Percentiles rank a stretch among this genome's conserved stretches.
phyloP scores from a whole-genome alignment of 129 eudicot genomes.

The Silybum marianum region DNA sequence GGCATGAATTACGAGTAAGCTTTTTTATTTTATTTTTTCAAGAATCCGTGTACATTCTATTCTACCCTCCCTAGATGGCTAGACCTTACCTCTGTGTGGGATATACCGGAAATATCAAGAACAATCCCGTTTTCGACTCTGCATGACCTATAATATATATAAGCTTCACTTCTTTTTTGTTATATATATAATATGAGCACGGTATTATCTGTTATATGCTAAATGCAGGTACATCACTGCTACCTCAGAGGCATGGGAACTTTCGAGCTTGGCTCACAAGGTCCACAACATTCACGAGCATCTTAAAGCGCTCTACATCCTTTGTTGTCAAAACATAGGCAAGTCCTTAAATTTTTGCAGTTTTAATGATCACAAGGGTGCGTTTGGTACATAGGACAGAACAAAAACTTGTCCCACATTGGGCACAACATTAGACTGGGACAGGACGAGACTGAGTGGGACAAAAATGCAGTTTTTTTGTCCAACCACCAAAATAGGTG shows the following conservation, averaged over 20 bases:
- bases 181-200: neutral
- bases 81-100: neutral
- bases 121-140: neutral
- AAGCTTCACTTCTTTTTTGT: neutral
- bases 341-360: slow-evolving; percentile 18
- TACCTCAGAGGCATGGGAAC: slow-evolving; percentile 92
- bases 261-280: slow-evolving; percentile 79
- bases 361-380: slow-evolving; percentile 1
- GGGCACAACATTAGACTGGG: neutral
- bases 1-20: slow-evolving; percentile 80
- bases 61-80: neutral
- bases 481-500: neutral
- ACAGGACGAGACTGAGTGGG: neutral
- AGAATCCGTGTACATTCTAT: neutral
- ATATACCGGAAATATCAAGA: neutral
- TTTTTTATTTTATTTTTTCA: neutral
- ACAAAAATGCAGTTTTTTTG: neutral
- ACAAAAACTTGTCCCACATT: neutral
- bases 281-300: slow-evolving; percentile 66
- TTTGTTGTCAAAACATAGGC: slow-evolving; percentile 77
- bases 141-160: neutral
- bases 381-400: neutral
- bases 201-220: slow-evolving; percentile 5
- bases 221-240: slow-evolving; percentile 53
- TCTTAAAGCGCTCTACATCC: slow-evolving; percentile 57